A percentile compares a stretch with the other conserved stretches of the same genome.
Conservation (phyloP, 495 filamentous ascomycete genomes). For the Talaromyces ruber region DNA sequence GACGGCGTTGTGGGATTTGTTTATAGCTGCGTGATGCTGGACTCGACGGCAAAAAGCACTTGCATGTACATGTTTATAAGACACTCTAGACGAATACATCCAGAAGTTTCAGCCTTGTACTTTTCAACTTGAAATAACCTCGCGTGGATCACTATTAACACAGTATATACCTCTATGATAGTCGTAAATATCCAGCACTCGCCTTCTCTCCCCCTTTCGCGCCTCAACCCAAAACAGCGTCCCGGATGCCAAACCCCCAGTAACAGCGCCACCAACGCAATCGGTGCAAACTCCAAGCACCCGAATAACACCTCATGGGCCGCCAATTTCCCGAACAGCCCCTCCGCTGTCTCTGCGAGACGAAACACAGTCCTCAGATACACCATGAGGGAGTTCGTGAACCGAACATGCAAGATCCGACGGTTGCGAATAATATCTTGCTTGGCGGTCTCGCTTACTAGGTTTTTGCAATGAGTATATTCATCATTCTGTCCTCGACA, state of each 20-base stretch:
- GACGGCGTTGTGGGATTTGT: not conserved
- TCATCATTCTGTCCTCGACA: slow-evolving; percentile 26
- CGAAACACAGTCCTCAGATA: slow-evolving; percentile 46
- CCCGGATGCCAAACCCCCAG: slow-evolving; percentile 41
- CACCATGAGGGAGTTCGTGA: slow-evolving; percentile 34
- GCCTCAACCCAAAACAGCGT: not conserved
- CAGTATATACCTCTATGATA: too few species aligned
- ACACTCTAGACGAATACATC: not conserved
- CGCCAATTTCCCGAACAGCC: slow-evolving; percentile 32
- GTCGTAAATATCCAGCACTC: not conserved
- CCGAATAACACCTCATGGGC: slow-evolving; percentile 44
- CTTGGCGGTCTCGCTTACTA: slow-evolving; percentile 43
- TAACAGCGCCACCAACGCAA: slow-evolving; percentile 35
- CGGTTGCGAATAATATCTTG: slow-evolving; percentile 39
- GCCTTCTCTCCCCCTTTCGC: not conserved
- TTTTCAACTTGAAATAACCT: too few species aligned
- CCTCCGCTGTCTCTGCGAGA: slow-evolving; percentile 46
- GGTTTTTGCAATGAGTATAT: slow-evolving; percentile 38
- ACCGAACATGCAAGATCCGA: slow-evolving; percentile 30
- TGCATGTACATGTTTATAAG: not conserved
- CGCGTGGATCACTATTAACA: too few species aligned
- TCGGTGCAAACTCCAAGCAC: slow-evolving; percentile 42
- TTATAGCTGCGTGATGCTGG: not conserved
- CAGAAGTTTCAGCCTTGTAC: too few species aligned
- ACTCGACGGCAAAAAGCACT: not conserved